Conservation (phyloP, 1,139 yeast genomes). For the Arxiozyma bovina region DNA sequence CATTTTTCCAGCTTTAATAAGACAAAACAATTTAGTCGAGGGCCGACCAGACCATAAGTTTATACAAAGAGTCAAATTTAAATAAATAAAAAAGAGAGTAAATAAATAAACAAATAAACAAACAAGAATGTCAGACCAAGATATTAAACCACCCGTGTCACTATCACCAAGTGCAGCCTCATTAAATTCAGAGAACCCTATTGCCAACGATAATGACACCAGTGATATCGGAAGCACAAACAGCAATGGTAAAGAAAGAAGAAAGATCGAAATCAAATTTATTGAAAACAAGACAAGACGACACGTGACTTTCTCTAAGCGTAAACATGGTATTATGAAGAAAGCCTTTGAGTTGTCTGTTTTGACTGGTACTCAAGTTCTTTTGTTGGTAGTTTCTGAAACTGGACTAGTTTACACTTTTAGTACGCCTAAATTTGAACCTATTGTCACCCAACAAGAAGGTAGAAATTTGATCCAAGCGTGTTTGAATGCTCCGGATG, state of each 20-base stretch:
- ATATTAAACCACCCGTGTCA: slow-evolving; percentile 4
- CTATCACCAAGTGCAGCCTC: slow-evolving; percentile 4
- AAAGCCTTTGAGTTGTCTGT: slow-evolving; percentile 96
- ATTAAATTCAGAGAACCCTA: background rate
- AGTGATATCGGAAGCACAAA: background rate
- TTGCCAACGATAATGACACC: background rate
- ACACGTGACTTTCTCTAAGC: slow-evolving; percentile 92
- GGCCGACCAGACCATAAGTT: background rate
- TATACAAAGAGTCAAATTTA: background rate
- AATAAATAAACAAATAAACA: background rate
- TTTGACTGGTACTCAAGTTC: slow-evolving; percentile 92
- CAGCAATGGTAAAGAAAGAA: slow-evolving; percentile 48
- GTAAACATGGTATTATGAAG: slow-evolving; percentile 98
- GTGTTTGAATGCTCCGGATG: slow-evolving; percentile 86
- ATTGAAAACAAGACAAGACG: slow-evolving; percentile 96
- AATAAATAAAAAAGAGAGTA: background rate
- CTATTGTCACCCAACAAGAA: slow-evolving; percentile 90
- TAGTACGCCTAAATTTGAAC: slow-evolving; percentile 95
- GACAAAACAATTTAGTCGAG: background rate
- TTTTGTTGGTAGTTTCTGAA: slow-evolving; percentile 86
- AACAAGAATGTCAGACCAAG: slow-evolving; percentile 3
- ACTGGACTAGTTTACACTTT: slow-evolving; percentile 98
- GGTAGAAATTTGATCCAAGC: slow-evolving; percentile 96
- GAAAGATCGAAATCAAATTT: slow-evolving; percentile 93
- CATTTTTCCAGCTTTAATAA: background rate